Evolutionary conservation across 768 basidiomycete genomes (phyloP).

Genomic region (Hortiboletus campestris): DNA sequence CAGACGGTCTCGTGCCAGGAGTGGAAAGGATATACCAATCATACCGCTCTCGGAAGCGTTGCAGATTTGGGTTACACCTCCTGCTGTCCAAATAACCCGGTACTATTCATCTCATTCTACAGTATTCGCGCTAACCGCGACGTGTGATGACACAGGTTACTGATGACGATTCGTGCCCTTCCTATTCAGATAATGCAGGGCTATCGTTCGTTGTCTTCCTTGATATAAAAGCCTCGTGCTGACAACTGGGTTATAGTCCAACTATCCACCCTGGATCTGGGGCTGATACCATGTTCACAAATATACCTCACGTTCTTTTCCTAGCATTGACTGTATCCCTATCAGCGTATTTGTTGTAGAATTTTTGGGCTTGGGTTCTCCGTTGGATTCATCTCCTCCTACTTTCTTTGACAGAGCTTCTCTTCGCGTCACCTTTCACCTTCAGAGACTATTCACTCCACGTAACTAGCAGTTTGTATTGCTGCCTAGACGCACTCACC

Average conservation of each 20-base stretch:
- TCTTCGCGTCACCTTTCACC: constrained; percentile 1
- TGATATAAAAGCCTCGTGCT: not conserved
- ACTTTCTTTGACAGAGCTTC: not conserved
- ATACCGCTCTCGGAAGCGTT: constrained; percentile 68
- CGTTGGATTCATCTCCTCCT: not conserved
- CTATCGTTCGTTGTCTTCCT: constrained; percentile 47
- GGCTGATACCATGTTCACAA: constrained; percentile 10
- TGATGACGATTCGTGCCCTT: constrained; percentile 57
- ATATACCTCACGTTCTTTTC: constrained; percentile 20
- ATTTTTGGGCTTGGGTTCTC: not conserved
- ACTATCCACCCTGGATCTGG: constrained; percentile 28
- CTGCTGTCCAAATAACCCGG: constrained; percentile 76
- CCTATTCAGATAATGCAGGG: constrained; percentile 66
- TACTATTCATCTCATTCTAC: constrained; percentile 26
- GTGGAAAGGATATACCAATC: constrained; percentile 63
- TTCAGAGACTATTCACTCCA: not conserved
- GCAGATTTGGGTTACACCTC: constrained; percentile 51
- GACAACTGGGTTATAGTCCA: constrained; percentile 24
- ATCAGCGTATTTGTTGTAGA: constrained; percentile 19
- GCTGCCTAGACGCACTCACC: not conserved
- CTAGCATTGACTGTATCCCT: constrained; percentile 16
- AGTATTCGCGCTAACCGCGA: constrained; percentile 3
- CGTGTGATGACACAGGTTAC: constrained; percentile 34
- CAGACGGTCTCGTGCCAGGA: constrained; percentile 58
- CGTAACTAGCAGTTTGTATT: not conserved